These are phyloP conservation scores for Boletus vinaceobasis DNA, from an alignment of 768 basidiomycete species.

Conservation along the genomic window DNA sequence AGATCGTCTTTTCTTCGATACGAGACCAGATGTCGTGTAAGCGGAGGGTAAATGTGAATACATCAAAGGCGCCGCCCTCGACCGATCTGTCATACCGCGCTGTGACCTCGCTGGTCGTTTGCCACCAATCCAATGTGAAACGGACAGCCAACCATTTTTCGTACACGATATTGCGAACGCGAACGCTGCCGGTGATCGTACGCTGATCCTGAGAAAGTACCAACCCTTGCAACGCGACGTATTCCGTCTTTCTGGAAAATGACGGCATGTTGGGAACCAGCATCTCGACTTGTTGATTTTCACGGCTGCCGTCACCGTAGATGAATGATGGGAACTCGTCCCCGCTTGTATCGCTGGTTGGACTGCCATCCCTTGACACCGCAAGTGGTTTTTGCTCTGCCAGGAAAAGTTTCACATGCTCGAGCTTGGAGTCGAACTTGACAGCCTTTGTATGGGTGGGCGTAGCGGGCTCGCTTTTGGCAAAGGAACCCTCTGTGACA, in stretches of 20 bases:
- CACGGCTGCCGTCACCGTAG: slow-evolving; percentile 42
- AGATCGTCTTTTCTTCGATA: slow-evolving; percentile 80
- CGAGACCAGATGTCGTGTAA: slow-evolving; percentile 73
- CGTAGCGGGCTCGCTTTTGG: slow-evolving; percentile 77
- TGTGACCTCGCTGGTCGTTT: slow-evolving; percentile 90
- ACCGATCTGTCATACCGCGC: slow-evolving; percentile 59
- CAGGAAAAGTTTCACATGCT: slow-evolving; percentile 92
- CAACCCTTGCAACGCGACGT: slow-evolving; percentile 55
- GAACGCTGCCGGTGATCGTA: slow-evolving; percentile 67
- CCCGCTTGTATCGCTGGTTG: slow-evolving; percentile 78
- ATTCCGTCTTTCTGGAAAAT: slow-evolving; percentile 34
- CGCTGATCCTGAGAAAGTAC: slow-evolving; percentile 48
- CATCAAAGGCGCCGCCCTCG: slow-evolving; percentile 47
- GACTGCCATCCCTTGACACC: slow-evolving; percentile 87
- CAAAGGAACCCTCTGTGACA: slow-evolving; percentile 43
- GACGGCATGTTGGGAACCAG: slow-evolving; percentile 65
- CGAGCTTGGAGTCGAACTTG: slow-evolving; percentile 88
- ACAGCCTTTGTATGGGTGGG: slow-evolving; percentile 81
- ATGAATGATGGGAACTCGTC: slow-evolving; percentile 75
- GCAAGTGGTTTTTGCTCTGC: slow-evolving; percentile 94
- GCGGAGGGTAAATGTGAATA: slow-evolving; percentile 74
- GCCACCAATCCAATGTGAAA: slow-evolving; percentile 94
- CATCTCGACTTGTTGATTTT: slow-evolving; percentile 50
- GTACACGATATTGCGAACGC: slow-evolving; percentile 83
- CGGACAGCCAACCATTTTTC: slow-evolving; percentile 84